Percentiles rank a stretch among this genome's conserved stretches.
Evolutionary conservation across 352 stramenopile species (phyloP).

Genomic region (Phytophthora tubulina): DNA sequence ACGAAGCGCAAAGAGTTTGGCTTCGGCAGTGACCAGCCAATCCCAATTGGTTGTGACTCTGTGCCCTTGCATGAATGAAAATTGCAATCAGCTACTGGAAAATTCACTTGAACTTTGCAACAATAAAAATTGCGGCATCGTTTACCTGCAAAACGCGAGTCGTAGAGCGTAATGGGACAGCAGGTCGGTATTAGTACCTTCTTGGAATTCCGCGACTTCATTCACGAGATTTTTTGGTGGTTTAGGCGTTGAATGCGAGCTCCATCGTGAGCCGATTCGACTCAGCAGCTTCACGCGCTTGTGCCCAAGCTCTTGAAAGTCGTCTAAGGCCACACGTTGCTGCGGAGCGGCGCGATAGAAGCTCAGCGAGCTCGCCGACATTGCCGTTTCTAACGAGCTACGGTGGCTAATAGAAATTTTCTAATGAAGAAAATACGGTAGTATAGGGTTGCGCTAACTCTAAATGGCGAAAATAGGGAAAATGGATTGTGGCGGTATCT

Average conservation of each 20-base stretch:
- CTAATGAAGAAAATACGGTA: background rate
- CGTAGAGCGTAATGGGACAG: constrained; percentile 62
- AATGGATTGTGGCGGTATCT: no score
- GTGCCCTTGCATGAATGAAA: constrained; percentile 29
- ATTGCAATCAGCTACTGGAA: constrained; percentile 10
- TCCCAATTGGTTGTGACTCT: constrained; percentile 53
- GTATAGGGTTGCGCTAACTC: background rate
- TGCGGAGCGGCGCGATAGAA: constrained; percentile 91
- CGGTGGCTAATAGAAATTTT: background rate
- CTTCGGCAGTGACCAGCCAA: constrained; percentile 68
- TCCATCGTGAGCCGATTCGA: constrained; percentile 28
- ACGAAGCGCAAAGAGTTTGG: constrained; percentile 49
- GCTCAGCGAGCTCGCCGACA: constrained; percentile 17
- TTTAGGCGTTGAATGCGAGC: background rate
- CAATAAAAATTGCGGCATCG: background rate
- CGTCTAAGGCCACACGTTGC: constrained; percentile 92
- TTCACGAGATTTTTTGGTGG: constrained; percentile 3
- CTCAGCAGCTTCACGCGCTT: constrained; percentile 71
- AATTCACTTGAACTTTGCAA: background rate
- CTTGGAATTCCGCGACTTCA: constrained; percentile 27
- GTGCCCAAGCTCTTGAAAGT: constrained; percentile 92
- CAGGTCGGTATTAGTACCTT: constrained; percentile 38
- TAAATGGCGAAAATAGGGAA: background rate
- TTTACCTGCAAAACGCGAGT: constrained; percentile 66
- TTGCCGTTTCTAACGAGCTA: constrained; percentile 6